Evolutionary conservation across 257 asterid genomes (phyloP).

Genomic region (Echium plantagineum): DNA sequence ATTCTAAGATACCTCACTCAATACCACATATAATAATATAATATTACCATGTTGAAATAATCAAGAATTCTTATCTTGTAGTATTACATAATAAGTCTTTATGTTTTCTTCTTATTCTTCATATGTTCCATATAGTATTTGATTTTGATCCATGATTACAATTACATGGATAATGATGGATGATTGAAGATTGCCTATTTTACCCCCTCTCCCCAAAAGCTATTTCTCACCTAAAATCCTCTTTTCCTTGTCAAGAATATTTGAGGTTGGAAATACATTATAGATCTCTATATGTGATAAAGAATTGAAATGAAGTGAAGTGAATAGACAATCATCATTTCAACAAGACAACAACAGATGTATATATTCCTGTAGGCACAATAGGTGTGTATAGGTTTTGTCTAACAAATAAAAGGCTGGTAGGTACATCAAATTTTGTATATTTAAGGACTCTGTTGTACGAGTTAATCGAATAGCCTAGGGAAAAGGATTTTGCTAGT

Average conservation of each 20-base stretch:
- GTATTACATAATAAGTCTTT: no score
- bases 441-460: no score
- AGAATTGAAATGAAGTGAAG: slow-evolving; percentile 11
- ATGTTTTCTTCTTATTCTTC: slow-evolving; percentile 21
- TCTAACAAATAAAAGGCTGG: not conserved
- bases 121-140: slow-evolving; percentile 12
- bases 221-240: slow-evolving; percentile 14
- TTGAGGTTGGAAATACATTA: slow-evolving; percentile 17
- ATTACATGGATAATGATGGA: no score
- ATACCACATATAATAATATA: not conserved
- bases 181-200: slow-evolving; percentile 13
- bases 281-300: no score
- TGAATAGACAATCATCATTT: slow-evolving; percentile 3
- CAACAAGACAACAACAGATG: not conserved
- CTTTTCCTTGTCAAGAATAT: no score
- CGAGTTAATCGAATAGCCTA: no score
- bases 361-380: not conserved
- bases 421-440: not conserved
- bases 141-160: no score
- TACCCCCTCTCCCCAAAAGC: slow-evolving; percentile 34
- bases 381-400: slow-evolving; percentile 2
- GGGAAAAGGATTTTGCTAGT: no score
- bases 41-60: no score
- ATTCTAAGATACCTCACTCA: slow-evolving; percentile 28
- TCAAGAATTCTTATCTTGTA: not conserved